Evolutionary conservation across 768 basidiomycete species (phyloP), one percentile per base, ranked within the genome.

Genomic region (Chiua virens): DNA sequence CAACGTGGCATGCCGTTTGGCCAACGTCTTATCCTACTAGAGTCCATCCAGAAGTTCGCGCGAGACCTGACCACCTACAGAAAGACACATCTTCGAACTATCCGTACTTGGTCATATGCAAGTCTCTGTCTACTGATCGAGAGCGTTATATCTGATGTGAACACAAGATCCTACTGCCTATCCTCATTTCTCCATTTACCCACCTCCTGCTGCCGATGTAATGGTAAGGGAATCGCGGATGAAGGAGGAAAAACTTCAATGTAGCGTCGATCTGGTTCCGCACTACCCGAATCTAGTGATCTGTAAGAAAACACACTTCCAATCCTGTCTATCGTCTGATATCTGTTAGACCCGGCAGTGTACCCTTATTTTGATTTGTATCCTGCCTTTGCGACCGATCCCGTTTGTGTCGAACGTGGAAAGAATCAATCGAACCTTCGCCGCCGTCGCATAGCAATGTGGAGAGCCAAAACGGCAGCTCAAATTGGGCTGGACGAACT

Each of bases 141-240:
- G 21, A 25, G 25, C 4, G 17, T 21, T 5, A 9, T 46, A 25
- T 45, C 58, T 61, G 53, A 73, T 25, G 43, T 63, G 61, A 40
- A 42, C 20, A 63, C 47, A 44, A 78, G 77, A 77, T 61, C 71
- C 67, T 11, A 49, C 66, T 9, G 57, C 53, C 1, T 79, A 80
- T 55, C 76, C 78, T 23, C 53, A 72, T 53, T 59, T 79, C 40
- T 60, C 71, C 34, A 58, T 78, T 10, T 77, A 78, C 56, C 73
- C 75, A 9, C 7, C 42, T 34, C 13, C 9, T n/a, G 38, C 20
- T 40, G 20, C 37, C 32, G 17, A 22, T 8, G 14, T 34, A 27
- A 28, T 45, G n/a, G 13, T 2, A 17, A 36, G 35, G 13, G 49
- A 40, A 39, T 27, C 30, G 17, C 39, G 20, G 44, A 15, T 5